These are phyloP conservation scores for Penicillium atrosanguineum DNA, from an alignment of 495 filamentous ascomycete species.

Conservation along the genomic window DNA sequence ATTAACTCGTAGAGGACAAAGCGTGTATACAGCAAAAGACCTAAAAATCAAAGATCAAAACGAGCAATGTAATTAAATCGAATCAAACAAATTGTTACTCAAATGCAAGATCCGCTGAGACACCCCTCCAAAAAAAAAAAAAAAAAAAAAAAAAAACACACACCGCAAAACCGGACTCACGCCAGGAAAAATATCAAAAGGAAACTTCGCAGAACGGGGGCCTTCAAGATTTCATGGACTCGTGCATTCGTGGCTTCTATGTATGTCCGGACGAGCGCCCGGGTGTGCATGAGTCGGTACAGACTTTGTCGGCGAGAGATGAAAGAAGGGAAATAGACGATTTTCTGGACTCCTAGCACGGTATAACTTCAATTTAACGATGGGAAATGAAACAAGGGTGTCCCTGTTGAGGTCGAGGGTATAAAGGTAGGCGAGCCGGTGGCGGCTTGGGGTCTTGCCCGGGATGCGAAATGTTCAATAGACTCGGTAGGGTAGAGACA, in stretches of 20 bases:
- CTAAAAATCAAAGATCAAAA: not conserved
- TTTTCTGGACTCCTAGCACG: not conserved
- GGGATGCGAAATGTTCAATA: not conserved
- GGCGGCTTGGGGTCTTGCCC: not conserved
- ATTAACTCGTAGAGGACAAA: not conserved
- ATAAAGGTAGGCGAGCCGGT: not conserved
- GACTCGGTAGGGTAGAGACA: not conserved
- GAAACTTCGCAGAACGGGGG: constrained; percentile 4
- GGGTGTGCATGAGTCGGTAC: constrained; percentile 14
- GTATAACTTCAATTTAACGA: not conserved
- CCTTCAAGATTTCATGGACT: constrained; percentile 24
- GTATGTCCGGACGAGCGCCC: constrained; percentile 16
- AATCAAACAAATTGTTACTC: not conserved
- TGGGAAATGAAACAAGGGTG: not conserved
- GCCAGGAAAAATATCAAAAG: not conserved
- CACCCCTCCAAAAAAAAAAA: not conserved
- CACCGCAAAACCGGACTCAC: not conserved
- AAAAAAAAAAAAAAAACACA: not conserved
- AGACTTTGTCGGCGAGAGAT: constrained; percentile 14
- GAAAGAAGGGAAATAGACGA: not conserved
- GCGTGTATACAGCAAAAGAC: not conserved
- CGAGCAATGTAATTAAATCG: not conserved
- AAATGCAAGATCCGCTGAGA: not conserved
- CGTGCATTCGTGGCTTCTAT: constrained; percentile 31
- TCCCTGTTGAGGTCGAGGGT: not conserved